Evolutionary conservation across 1,139 yeast species (phyloP).

Genomic region (Hyphopichia pseudoburtonii): DNA sequence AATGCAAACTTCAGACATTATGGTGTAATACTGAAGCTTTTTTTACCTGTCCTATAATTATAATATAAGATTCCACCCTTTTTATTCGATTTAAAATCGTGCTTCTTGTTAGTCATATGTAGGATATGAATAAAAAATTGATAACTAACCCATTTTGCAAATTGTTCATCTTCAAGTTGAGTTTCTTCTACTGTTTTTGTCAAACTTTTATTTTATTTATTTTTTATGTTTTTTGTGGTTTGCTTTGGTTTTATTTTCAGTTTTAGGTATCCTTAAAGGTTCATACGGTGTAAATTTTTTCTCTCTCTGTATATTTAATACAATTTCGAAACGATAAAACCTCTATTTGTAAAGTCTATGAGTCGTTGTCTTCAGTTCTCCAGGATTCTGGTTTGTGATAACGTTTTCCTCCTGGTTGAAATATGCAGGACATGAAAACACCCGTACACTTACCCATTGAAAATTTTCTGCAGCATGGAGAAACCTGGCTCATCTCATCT

Average conservation of each 20-base stretch:
- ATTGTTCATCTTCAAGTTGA: not conserved
- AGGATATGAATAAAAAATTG: too few relatives aligned
- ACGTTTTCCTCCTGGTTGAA: too few relatives aligned
- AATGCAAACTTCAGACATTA: not conserved
- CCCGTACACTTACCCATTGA: too few relatives aligned
- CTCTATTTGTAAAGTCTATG: too few relatives aligned
- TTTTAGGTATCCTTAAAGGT: constrained; percentile 6
- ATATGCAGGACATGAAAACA: too few relatives aligned
- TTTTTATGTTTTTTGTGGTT: not conserved
- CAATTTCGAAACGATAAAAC: constrained; percentile 27
- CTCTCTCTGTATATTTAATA: constrained; percentile 39
- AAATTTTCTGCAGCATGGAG: too few relatives aligned
- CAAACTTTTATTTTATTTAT: not conserved
- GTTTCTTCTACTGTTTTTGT: not conserved
- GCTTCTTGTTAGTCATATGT: too few relatives aligned
- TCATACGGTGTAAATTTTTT: constrained; percentile 18
- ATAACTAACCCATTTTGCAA: too few relatives aligned
- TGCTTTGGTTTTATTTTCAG: not conserved
- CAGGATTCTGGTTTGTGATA: too few relatives aligned
- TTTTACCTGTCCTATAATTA: constrained; percentile 1
- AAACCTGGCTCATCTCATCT: constrained; percentile 4
- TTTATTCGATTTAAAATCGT: too few relatives aligned
- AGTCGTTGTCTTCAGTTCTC: not conserved
- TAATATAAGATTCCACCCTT: constrained; percentile 1
- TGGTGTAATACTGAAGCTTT: not conserved